Evolutionary conservation across 2,329 filamentous ascomycete genomes (phyloP), one percentile per base, ranked within the genome.

Genomic region (Venturia carpophila): DNA sequence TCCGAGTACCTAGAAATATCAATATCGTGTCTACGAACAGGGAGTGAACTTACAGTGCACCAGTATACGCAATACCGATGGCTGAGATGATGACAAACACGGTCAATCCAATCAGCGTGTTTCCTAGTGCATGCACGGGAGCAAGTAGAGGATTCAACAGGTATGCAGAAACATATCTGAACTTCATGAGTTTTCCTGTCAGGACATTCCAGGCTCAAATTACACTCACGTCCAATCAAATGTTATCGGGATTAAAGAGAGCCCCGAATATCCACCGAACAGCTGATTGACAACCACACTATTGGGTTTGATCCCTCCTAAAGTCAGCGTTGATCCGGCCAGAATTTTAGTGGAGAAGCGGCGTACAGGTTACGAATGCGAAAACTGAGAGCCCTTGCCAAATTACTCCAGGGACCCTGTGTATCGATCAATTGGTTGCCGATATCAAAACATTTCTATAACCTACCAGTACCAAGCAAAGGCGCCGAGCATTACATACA

Each of bases 341-440:
- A 52, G 9, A 21, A 24, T 9, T 9, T 5, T 15, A 37, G 30
- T 17, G 24, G 21, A 17, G 15, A 58, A 9, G 17, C 15, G 30
- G 52, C 87, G 90, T 15, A 84, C 88, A 91, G 0, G 88, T 90
- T 11, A 84, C 79, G 71, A 89, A 88, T 10, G 87, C 86, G 69
- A 91, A 90, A 7, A 87, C 82, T 68, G 86, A 88, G 5, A 91
- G 76, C 66, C 85, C 89, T 67, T 88, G 85, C 19, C 84, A 87
- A 15, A 91, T 79, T 66, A 84, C 89, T 0, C 86, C 87, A 0
- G 87, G 87, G 64, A 89, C 84, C 15, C 91, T 79, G 66, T 84
- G 88, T 0, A 10, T n/a, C 27, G 30, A 30, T 58, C 27, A 86
- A 87, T 0, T 87, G 87, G 64, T 88, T 27, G 15, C 21, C 30